These are phyloP conservation scores for Zygosaccharomyces bailii DNA, from an alignment of 805 yeast genomes.

Conservation along the genomic window DNA sequence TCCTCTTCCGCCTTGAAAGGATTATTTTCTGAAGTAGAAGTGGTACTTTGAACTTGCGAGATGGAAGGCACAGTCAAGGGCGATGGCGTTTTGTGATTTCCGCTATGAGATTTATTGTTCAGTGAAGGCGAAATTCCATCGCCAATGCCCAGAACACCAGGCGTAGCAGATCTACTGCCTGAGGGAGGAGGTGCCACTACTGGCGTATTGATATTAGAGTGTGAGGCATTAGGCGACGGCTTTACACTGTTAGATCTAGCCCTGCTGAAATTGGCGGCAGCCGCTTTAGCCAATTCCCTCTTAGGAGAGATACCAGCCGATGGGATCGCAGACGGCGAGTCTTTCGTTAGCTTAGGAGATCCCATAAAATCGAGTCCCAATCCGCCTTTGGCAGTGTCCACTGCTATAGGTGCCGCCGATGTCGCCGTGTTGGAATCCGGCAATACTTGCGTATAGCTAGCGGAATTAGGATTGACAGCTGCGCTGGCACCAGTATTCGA, in stretches of 20 bases:
- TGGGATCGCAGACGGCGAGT: conserved; percentile 14
- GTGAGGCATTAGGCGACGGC: conserved; percentile 19
- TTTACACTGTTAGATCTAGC: conserved; percentile 13
- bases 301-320: conserved; percentile 17
- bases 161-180: conserved; percentile 23
- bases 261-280: conserved; percentile 11
- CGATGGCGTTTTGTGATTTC: conserved; percentile 21
- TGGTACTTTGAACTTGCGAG: conserved; percentile 10
- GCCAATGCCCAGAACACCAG: conserved; percentile 17
- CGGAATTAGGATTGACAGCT: conserved; percentile 3
- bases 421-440: conserved; percentile 7
- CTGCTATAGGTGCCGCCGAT: conserved; percentile 6
- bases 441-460: conserved; percentile 9
- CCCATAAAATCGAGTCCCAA: conserved; percentile 23
- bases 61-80: conserved; percentile 18
- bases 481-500: conserved; percentile 8
- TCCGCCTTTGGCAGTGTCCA: conserved; percentile 13
- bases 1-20: conserved; percentile 35
- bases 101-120: conserved; percentile 4
- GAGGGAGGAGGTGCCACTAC: conserved; percentile 12
- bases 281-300: conserved; percentile 14
- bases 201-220: conserved; percentile 16
- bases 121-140: conserved; percentile 15
- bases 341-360: conserved; percentile 19
- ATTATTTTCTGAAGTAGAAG: conserved; percentile 17